Evolutionary conservation across 208 protist species (phyloP).

Genomic region (Leishmania tropica): DNA sequence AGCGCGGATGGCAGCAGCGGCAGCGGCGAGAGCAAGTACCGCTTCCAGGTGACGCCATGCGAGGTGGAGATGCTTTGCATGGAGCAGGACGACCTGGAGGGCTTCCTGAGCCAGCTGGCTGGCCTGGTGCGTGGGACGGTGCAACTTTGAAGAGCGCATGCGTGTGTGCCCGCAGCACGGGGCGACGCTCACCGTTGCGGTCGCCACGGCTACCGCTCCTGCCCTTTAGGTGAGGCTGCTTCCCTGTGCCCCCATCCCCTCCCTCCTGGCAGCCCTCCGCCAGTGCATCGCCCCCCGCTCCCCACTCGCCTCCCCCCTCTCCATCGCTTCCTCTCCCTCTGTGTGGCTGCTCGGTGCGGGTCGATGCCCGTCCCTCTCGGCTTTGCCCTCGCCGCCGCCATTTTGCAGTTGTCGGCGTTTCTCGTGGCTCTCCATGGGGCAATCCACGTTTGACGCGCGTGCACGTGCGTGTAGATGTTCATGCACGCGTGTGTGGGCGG

Average conservation of each 20-base stretch:
- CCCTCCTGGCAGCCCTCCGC: not conserved
- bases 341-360: not conserved
- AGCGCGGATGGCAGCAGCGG: not conserved
- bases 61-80: slow-evolving; percentile 83
- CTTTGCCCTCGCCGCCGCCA: not conserved
- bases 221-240: not conserved
- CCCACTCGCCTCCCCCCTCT: not conserved
- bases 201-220: not conserved
- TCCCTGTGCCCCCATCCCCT: not conserved
- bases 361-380: not conserved
- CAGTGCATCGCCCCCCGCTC: not conserved
- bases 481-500: not conserved
- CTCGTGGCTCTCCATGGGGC: not conserved
- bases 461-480: not conserved
- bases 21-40: slow-evolving; percentile 18
- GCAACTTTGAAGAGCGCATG: slow-evolving; percentile 16
- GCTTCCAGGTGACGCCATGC: slow-evolving; percentile 63
- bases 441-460: not conserved
- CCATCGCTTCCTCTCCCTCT: not conserved
- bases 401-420: not conserved
- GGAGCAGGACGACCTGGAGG: slow-evolving; percentile 57
- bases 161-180: not conserved
- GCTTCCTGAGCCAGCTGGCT: slow-evolving; percentile 54
- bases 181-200: not conserved
- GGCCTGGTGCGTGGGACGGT: slow-evolving; percentile 32